Evolutionary conservation across 306 rosid genomes (phyloP), one percentile per base, ranked within the genome.

Genomic region (Sindora glabra): DNA sequence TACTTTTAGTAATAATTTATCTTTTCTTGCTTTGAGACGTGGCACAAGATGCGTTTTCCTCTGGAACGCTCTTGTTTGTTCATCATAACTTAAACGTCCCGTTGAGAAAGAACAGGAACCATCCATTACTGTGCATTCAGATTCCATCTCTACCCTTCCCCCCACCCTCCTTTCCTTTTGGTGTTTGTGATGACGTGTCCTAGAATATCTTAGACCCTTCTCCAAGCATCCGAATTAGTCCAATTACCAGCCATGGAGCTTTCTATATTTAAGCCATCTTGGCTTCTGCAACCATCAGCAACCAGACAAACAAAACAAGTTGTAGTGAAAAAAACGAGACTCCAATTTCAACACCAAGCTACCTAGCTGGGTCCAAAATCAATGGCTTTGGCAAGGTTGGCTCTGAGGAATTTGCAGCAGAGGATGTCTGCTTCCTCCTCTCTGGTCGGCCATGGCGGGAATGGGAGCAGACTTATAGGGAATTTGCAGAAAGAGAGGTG

Each of bases 331-430:
- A 16, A 14, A 1, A 4, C 34, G n/a, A n/a, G n/a, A n/a, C n/a
- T n/a, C n/a, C 17, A 10, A 27, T 29, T 46, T 34, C 10, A 49
- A 41, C 25, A 18, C 33, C 12, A 59, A 56, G 14, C 5, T 47
- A 0, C 56, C 30, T 32, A 52, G n/a, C n/a, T n/a, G n/a, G n/a
- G n/a, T n/a, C n/a, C n/a, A n/a, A n/a, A n/a, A n/a, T n/a, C n/a
- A 29, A 90, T 87, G 97, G 82, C 97, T 57, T 36, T 82, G 69
- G 77, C 90, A 36, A 89, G 95, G 63, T 82, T 82, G 59, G 83
- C 84, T 46, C 39, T 75, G 74, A 87, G 44, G 51, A 79, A 65
- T 12, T 26, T 90, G 62, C 76, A 82, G n/a, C 82, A 70, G 62
- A 78, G 76, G 69, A 57, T 57, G 39, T 40, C 53, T 8, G 30